Conservation (phyloP, 805 yeast genomes). For the Saccharomycopsis vini region DNA sequence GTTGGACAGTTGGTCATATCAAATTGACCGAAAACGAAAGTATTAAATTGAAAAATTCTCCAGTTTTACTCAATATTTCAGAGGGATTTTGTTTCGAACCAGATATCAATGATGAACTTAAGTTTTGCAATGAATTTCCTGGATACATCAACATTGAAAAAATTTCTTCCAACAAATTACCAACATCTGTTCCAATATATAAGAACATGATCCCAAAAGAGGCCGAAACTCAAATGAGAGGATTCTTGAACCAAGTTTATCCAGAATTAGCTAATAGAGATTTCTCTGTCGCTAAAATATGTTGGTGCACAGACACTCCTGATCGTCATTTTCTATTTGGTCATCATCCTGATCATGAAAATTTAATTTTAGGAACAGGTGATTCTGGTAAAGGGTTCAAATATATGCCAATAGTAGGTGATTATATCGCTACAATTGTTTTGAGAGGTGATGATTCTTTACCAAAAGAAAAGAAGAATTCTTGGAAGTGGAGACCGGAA, state of each 20-base stretch:
- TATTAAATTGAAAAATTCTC: slow-evolving; percentile 24
- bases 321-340: slow-evolving; percentile 28
- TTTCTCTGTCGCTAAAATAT: slow-evolving; percentile 26
- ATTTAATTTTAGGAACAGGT: slow-evolving; percentile 28
- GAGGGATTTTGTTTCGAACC: slow-evolving; percentile 37
- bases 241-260: slow-evolving; percentile 26
- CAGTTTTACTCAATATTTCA: slow-evolving; percentile 31
- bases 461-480: slow-evolving; percentile 18
- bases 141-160: slow-evolving; percentile 26
- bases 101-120: slow-evolving; percentile 28
- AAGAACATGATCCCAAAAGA: slow-evolving; percentile 24
- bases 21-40: slow-evolving; percentile 29
- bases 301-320: slow-evolving; percentile 33
- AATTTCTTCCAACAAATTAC: not conserved
- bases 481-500: slow-evolving; percentile 30
- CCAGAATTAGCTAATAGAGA: slow-evolving; percentile 26
- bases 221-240: slow-evolving; percentile 28
- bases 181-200: not conserved
- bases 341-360: slow-evolving; percentile 25
- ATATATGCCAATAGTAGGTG: slow-evolving; percentile 30
- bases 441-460: slow-evolving; percentile 16
- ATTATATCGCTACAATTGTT: slow-evolving; percentile 26
- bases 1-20: slow-evolving; percentile 36
- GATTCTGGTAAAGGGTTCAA: slow-evolving; percentile 33
- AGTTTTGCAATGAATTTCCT: slow-evolving; percentile 34